These are phyloP conservation scores for Vaccinium corymbosum DNA, from an alignment of 148 eudicot genomes.

Conservation along the genomic window DNA sequence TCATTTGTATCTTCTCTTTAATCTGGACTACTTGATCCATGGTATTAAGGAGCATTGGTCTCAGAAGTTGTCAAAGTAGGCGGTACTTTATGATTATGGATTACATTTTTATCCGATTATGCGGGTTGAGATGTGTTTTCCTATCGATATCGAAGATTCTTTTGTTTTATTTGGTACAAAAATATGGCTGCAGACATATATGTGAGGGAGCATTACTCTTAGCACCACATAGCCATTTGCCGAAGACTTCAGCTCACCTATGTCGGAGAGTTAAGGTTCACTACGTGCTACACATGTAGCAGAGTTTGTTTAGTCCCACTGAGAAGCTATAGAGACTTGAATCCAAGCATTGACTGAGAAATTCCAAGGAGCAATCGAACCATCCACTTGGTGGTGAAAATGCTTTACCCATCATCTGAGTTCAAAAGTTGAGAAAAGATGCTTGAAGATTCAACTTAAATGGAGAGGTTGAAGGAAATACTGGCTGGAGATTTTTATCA, in stretches of 20 bases:
- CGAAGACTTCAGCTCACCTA: not conserved
- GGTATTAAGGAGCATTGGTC: not conserved
- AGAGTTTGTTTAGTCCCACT: not conserved
- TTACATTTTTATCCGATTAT: not conserved
- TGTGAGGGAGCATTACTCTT: not conserved
- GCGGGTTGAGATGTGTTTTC: not conserved
- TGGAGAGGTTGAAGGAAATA: not conserved
- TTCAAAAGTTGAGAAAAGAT: not conserved
- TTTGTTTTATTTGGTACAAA: not conserved
- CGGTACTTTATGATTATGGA: not conserved
- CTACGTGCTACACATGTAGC: too few relatives aligned
- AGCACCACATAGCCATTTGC: not conserved
- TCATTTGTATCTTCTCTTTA: not conserved
- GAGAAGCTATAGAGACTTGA: not conserved
- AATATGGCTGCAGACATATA: not conserved
- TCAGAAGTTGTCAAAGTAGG: not conserved
- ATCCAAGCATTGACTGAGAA: not conserved
- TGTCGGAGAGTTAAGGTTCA: not conserved
- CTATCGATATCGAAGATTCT: too few relatives aligned
- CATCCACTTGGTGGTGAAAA: not conserved
- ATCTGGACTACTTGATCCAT: not conserved
- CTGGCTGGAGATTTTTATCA: not conserved
- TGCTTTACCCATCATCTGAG: not conserved
- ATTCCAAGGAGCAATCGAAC: not conserved
- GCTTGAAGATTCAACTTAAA: not conserved